Percentiles rank a stretch among this genome's conserved stretches.
Evolutionary conservation across 805 yeast genomes (phyloP).

Genomic region (Pichia deserticola): DNA sequence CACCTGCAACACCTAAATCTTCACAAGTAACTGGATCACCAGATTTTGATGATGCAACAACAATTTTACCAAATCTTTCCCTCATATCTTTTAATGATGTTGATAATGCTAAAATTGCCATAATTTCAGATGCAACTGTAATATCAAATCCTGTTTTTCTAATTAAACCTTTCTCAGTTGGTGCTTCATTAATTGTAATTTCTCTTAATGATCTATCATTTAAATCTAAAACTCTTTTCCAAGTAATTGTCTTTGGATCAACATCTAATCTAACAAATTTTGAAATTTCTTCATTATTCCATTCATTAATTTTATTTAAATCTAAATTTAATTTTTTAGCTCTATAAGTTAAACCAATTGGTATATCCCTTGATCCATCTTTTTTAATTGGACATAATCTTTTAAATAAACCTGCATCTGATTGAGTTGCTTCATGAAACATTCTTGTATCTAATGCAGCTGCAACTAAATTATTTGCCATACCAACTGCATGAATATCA

Average conservation of each 20-base stretch:
- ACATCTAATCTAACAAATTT: constrained; percentile 79
- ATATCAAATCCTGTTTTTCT: constrained; percentile 92
- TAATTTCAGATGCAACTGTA: constrained; percentile 91
- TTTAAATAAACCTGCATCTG: constrained; percentile 69
- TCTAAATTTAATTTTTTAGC: constrained; percentile 72
- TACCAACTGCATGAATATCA: constrained; percentile 93
- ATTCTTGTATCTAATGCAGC: constrained; percentile 97
- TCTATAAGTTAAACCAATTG: constrained; percentile 72
- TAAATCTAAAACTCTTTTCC: constrained; percentile 90
- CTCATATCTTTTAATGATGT: constrained; percentile 77
- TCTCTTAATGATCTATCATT: constrained; percentile 89
- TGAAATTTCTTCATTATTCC: constrained; percentile 68
- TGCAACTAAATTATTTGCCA: constrained; percentile 88
- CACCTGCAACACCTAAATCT: constrained; percentile 94
- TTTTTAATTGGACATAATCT: constrained; percentile 82
- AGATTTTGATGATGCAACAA: constrained; percentile 68
- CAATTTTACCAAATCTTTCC: constrained; percentile 79
- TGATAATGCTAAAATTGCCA: constrained; percentile 90
- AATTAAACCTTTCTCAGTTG: constrained; percentile 84
- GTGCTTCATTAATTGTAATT: constrained; percentile 83
- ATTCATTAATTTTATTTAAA: constrained; percentile 71
- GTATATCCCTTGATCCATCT: constrained; percentile 65
- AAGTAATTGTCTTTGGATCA: constrained; percentile 83
- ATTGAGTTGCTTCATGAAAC: constrained; percentile 87
- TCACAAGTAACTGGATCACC: constrained; percentile 89